Evolutionary conservation across 2,329 filamentous ascomycete species (phyloP), one percentile per base, ranked within the genome.

Genomic region (Trichoderma sp.): DNA sequence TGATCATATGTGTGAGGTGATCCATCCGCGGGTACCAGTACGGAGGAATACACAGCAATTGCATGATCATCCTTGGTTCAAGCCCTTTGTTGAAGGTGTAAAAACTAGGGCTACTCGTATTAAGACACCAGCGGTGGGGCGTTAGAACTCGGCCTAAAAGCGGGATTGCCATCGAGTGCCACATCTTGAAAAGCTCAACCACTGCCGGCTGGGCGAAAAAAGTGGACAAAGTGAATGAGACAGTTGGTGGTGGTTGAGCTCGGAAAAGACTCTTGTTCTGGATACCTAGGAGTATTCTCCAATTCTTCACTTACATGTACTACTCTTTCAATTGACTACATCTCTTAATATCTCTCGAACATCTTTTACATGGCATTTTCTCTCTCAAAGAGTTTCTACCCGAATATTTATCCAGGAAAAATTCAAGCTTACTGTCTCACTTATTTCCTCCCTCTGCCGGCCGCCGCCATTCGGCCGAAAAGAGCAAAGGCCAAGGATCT

Each of bases 131-230:
- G 26, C 2, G 12, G 65, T 43, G 65, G 65, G 34, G 26, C 32
- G 53, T 43, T 39, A 13, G 26, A 32, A 13, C 8, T 68, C 70
- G 63, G 70, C 20, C 63, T 43, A 67, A 57, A 39, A 68, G 64
- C 70, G 70, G 70, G 53, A 67, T 43, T 71, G 58, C 63, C 63
- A 62, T 71, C 55, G 57, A 36, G 63, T 34, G 70, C 70, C 70
- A 68, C 66, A 68, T 59, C 55, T 47, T 34, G 26, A 61, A 34
- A 47, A 17, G n/a, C 6, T n/a, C 30, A 57, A 23, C 58, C 9
- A 61, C 39, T 69, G 57, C 55, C 67, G 67, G 67, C 57, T 61
- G 67, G 67, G 67, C 67, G 39, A 9, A 50, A 28, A 50, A 13
- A n/a, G 30, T 59, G 17, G 28, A 34, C 28, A 23, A 3, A 12